Evolutionary conservation across 148 eudicot species (phyloP), one percentile per base, ranked within the genome.

Genomic region (Nyssa sinensis): DNA sequence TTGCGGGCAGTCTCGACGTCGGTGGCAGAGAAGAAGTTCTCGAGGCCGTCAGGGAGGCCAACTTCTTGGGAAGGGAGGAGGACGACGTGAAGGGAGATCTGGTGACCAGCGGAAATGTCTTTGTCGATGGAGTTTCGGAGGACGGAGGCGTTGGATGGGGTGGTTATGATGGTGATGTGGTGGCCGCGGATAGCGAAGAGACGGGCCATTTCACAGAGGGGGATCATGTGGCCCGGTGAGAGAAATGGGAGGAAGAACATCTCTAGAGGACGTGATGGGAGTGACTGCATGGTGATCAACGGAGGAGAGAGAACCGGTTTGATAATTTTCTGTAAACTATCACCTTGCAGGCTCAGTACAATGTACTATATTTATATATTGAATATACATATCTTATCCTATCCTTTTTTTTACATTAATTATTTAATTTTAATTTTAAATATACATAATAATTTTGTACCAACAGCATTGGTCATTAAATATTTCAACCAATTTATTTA

Each of bases 151-250:
- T 67, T 67, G 59, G 53, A 4, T 5, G 72, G 58, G 66, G 72
- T 67, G 66, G 78, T 75, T 31, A 75, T 60, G 27, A 75, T 59
- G 31, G 67, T 67, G n/a, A 67, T 67, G n/a, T 19, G 49, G 10
- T 58, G n/a, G 4, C 72, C 72, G 1, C 41, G 27, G 33, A 59
- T 33, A 19, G 72, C 57, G 16, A 67, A 66, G 29, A 67, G 37
- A 0, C 69, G 60, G 34, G 64, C 71, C 23, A 33, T 53, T 10
- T 66, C 77, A 14, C 16, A n/a, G 34, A 57, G 66, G 1, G 72
- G 78, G 29, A 75, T 66, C 66, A 75, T 32, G 66, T 67, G 78
- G 64, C 66, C 64, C 1, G 33, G 59, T 19, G 67, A 19, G 6
- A 66, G 49, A 32, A 65, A 65, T 4, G 71, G 71, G 24, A 74